phyloP scores from a whole-genome alignment of 2,329 filamentous ascomycete genomes.

The Epichloe baconii region DNA sequence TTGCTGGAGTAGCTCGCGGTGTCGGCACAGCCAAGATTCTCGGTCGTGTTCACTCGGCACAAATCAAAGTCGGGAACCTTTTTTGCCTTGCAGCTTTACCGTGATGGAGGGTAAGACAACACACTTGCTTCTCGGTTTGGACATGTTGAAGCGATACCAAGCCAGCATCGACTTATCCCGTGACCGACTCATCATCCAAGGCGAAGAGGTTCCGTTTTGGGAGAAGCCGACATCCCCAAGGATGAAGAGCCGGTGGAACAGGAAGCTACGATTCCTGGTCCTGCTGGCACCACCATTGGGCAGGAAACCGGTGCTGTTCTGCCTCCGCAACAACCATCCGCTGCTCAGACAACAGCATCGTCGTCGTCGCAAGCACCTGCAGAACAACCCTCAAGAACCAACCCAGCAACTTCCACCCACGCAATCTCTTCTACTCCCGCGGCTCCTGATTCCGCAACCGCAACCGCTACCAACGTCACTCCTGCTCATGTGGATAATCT shows the following conservation, averaged over 20 bases:
- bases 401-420: slow-evolving; percentile 10
- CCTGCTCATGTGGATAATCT: slow-evolving; percentile 64
- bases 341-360: slow-evolving; percentile 8
- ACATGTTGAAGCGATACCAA: slow-evolving; percentile 95
- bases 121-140: slow-evolving; percentile 80
- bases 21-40: slow-evolving; percentile 92
- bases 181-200: slow-evolving; percentile 78
- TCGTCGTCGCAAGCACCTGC: slow-evolving; percentile 6
- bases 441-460: slow-evolving; percentile 8
- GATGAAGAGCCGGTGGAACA: slow-evolving; percentile 59
- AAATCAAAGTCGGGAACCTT: slow-evolving; percentile 81
- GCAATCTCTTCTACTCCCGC: slow-evolving; percentile 13
- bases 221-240: slow-evolving; percentile 90
- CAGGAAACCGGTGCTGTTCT: slow-evolving; percentile 66
- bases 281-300: slow-evolving; percentile 80
- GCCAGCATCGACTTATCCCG: slow-evolving; percentile 79
- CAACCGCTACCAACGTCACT: slow-evolving; percentile 25
- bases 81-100: slow-evolving; percentile 89
- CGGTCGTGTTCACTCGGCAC: slow-evolving; percentile 86
- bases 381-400: slow-evolving; percentile 9
- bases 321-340: slow-evolving; percentile 11
- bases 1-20: slow-evolving; percentile 80
- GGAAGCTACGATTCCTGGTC: slow-evolving; percentile 75
- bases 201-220: slow-evolving; percentile 80
- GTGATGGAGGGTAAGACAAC: slow-evolving; percentile 99